Evolutionary conservation across 495 filamentous ascomycete species (phyloP), one percentile per base, ranked within the genome.

Genomic region (Daldinia loculata): DNA sequence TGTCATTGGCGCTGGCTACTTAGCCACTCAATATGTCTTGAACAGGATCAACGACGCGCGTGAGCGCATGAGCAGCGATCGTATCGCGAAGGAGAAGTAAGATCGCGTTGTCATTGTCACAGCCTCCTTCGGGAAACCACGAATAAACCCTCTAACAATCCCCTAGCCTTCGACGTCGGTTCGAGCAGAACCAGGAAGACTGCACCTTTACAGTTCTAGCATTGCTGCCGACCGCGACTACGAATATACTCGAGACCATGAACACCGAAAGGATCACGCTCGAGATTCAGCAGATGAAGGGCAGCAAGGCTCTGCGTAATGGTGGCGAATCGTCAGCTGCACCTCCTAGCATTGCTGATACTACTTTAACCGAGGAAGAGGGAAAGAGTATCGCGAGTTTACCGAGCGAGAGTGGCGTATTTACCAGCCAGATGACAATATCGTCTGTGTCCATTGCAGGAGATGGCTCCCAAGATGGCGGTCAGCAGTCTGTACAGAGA

Each of bases 131-230:
- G 14, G 15, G 24, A 30, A 53, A 6, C 19, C 11, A 24, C 55
- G 11, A 57, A 57, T 26, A 19, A 8, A 15, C n/a, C 26, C 7
- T 15, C 32, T 63, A 29, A 53, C 32, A 66, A 38, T 32, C 43
- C n/a, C 24, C 14, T 67, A 98, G 95, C 80, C 85, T 99, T 70
- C 92, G 94, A 52, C 91, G 95, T 61, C 90, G 95, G 71, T 99
- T 99, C 83, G 92, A 98, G 78, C 95, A 98, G 78, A 98, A 99
- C 76, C 95, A 99, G 74, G 95, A 97, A 77, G 96, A 98, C 80
- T 99, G 95, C 79, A 97, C 94, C 52, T 97, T 93, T 78, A 99
- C 95, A n/a, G 93, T 98, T 26, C 90, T 97, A 15, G 95, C 93
- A n/a, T 85, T 99, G 58, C 85, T 99, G 11, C 96, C 96, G 2